These are phyloP conservation scores for Penicillium glabrum DNA, from an alignment of 2,329 filamentous ascomycete genomes.

Conservation along the genomic window DNA sequence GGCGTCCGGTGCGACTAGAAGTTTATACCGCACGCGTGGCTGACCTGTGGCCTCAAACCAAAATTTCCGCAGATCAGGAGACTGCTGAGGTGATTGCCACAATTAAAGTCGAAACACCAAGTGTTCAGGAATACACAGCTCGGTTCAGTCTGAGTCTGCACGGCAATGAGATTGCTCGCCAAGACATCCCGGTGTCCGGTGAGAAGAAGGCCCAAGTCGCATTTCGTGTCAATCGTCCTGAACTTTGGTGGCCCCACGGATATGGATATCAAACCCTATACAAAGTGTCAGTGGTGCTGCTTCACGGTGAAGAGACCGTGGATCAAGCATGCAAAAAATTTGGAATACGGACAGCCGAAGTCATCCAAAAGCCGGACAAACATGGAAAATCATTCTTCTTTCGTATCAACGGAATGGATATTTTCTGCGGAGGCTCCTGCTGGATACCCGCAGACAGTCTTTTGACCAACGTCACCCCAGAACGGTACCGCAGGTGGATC, in stretches of 20 bases:
- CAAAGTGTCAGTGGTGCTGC: constrained; percentile 49
- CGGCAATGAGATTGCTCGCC: constrained; percentile 38
- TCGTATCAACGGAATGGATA: constrained; percentile 64
- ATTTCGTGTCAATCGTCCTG: constrained; percentile 47
- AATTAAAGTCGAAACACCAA: constrained; percentile 37
- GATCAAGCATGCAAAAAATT: constrained; percentile 51
- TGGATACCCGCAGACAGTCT: constrained; percentile 68
- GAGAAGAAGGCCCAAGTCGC: constrained; percentile 29
- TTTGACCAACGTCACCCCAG: constrained; percentile 54
- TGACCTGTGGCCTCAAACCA: constrained; percentile 53
- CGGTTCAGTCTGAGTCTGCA: constrained; percentile 35
- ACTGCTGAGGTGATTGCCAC: constrained; percentile 39
- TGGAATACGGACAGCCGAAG: constrained; percentile 55
- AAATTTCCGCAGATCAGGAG: constrained; percentile 43
- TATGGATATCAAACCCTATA: constrained; percentile 62
- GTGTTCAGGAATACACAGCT: constrained; percentile 22
- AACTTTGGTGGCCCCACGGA: constrained; percentile 60
- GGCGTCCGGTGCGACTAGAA: constrained; percentile 67
- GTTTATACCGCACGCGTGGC: constrained; percentile 59
- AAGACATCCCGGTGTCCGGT: constrained; percentile 44
- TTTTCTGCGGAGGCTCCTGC: constrained; percentile 65
- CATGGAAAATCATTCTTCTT: constrained; percentile 65
- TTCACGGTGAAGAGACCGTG: constrained; percentile 37
- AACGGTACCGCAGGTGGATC: constrained; percentile 61
- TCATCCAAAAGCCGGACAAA: constrained; percentile 46